Evolutionary conservation across 2,329 filamentous ascomycete species (phyloP).

Genomic region (Allantophomopsis lycopodina): DNA sequence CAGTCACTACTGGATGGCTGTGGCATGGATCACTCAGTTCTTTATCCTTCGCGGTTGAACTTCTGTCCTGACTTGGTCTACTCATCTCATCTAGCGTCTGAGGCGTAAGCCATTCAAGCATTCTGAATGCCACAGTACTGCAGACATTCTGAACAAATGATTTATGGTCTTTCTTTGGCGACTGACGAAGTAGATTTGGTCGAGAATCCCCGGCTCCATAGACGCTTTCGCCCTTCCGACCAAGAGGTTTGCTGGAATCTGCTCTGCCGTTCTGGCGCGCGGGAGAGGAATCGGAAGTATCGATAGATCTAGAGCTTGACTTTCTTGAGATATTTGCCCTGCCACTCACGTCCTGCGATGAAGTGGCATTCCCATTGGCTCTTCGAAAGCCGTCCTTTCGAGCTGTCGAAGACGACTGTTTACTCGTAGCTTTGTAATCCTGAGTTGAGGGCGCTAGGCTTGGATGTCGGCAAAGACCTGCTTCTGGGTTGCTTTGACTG

Average conservation of each 20-base stretch:
- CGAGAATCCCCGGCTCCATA: no score
- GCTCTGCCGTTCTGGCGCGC: no score
- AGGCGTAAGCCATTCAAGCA: constrained; percentile 58
- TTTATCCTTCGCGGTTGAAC: constrained; percentile 5
- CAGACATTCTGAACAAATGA: constrained; percentile 54
- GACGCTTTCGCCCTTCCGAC: no score
- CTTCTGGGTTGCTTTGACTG: constrained; percentile 64
- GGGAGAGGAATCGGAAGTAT: no score
- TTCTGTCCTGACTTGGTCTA: constrained; percentile 2
- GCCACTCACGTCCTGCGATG: background rate
- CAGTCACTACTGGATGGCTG: no score
- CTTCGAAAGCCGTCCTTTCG: background rate
- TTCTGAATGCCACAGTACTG: constrained; percentile 51
- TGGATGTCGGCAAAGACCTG: constrained; percentile 43
- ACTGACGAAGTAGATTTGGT: no score
- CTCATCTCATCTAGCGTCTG: constrained; percentile 18
- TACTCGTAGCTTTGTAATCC: background rate
- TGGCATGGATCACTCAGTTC: no score
- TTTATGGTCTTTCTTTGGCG: constrained; percentile 35
- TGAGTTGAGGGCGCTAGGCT: background rate
- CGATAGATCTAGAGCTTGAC: background rate
- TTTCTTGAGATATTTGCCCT: background rate
- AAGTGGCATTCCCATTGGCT: background rate
- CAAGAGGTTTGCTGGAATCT: no score
- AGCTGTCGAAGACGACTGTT: background rate